A percentile compares a stretch with the other conserved stretches of the same genome.
Conservation (phyloP, 176 grass and related monocot genomes). For the Carex kokanica region DNA sequence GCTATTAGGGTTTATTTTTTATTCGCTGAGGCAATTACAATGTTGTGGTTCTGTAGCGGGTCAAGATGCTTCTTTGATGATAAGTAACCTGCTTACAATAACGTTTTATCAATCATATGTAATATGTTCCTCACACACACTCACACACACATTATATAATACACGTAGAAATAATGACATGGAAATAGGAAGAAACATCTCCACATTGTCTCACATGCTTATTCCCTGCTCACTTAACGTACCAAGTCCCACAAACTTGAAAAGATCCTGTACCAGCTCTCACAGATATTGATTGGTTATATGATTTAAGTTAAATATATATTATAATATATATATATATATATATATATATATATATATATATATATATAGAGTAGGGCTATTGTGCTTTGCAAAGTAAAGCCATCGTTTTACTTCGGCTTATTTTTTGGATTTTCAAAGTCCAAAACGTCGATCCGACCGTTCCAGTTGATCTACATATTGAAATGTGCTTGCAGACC, state of each 20-base stretch:
- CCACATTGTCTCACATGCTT: conserved; percentile 18
- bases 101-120: neutral
- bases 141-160: neutral
- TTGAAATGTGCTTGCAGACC: too few species aligned
- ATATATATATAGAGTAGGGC: too few species aligned
- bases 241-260: neutral
- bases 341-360: too few species aligned
- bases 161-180: neutral
- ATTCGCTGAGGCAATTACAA: neutral
- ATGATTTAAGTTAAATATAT: neutral
- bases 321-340: too few species aligned
- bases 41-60: neutral
- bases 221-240: neutral
- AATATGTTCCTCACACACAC: too few species aligned
- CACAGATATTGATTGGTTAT: neutral
- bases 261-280: neutral
- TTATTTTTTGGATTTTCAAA: too few species aligned
- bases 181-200: conserved; percentile 14
- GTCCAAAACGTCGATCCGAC: too few species aligned
- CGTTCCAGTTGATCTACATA: too few species aligned
- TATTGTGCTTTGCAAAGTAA: too few species aligned
- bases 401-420: too few species aligned
- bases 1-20: neutral
- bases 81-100: neutral
- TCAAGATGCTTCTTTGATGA: neutral